Percentiles rank a stretch among this genome's conserved stretches.
phyloP scores from a whole-genome alignment of 352 stramenopile species.

The Phytophthora fragariae region DNA sequence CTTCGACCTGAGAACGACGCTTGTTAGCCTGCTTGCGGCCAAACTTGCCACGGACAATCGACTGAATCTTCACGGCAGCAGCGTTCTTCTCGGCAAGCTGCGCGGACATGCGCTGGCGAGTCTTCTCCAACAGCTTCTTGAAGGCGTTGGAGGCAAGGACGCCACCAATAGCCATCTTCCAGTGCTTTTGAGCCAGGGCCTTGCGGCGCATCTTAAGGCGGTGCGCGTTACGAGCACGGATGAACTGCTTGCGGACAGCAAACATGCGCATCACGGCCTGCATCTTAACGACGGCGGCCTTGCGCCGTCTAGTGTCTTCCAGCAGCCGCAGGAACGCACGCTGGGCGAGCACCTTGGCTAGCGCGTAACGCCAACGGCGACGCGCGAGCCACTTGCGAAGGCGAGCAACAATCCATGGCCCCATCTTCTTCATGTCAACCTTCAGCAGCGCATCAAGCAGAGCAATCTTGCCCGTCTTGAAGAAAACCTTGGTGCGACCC shows the following conservation, averaged over 20 bases:
- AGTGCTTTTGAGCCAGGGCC: slow-evolving; percentile 73
- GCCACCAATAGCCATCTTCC: slow-evolving; percentile 70
- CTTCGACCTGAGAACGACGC: slow-evolving; percentile 68
- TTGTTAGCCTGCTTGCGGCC: slow-evolving; percentile 77
- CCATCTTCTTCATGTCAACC: slow-evolving; percentile 92
- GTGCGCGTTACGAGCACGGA: slow-evolving; percentile 69
- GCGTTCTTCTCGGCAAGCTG: slow-evolving; percentile 54
- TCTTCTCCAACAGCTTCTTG: slow-evolving; percentile 62
- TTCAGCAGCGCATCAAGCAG: slow-evolving; percentile 88
- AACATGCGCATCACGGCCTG: slow-evolving; percentile 90
- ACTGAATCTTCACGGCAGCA: slow-evolving; percentile 79
- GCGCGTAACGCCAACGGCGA: slow-evolving; percentile 85
- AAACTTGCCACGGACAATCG: slow-evolving; percentile 84
- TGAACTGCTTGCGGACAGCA: slow-evolving; percentile 85
- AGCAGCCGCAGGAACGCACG: slow-evolving; percentile 83
- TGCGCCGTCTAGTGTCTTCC: slow-evolving; percentile 77
- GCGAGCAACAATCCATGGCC: slow-evolving; percentile 84
- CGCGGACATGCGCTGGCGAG: slow-evolving; percentile 54
- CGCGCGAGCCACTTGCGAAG: slow-evolving; percentile 87
- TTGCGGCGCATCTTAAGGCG: slow-evolving; percentile 75
- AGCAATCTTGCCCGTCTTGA: slow-evolving; percentile 93
- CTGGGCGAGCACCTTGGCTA: slow-evolving; percentile 87
- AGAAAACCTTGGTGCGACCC: slow-evolving; percentile 92
- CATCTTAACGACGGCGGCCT: slow-evolving; percentile 83
- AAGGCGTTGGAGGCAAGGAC: slow-evolving; percentile 77